Conservation (phyloP, 257 asterid species). For the Solanum rostratum region DNA sequence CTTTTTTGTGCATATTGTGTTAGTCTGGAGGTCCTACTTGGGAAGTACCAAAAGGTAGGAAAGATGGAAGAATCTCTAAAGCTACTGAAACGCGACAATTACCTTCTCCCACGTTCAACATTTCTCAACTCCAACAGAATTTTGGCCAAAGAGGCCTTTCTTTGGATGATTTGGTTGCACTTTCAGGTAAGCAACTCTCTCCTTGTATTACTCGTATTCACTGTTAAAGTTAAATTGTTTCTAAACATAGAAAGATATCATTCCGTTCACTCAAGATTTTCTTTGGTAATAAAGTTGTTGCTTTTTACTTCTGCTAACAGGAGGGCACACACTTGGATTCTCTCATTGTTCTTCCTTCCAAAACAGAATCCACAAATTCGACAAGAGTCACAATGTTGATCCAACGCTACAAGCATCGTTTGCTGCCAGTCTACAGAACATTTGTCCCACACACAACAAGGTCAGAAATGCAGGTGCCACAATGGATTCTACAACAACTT, state of each 20-base stretch:
- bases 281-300: not conserved
- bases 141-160: constrained; percentile 81
- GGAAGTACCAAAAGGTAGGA: constrained; percentile 74
- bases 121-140: constrained; percentile 65
- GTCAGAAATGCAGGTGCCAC: constrained; percentile 50
- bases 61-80: constrained; percentile 65
- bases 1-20: not conserved
- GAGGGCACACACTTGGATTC: constrained; percentile 90
- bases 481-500: constrained; percentile 50
- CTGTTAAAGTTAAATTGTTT: too few relatives aligned
- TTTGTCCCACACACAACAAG: constrained; percentile 61
- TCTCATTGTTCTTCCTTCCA: constrained; percentile 86
- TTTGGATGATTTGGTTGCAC: constrained; percentile 55
- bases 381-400: constrained; percentile 28
- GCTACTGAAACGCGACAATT: constrained; percentile 46
- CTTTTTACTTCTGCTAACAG: constrained; percentile 14
- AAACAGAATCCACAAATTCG: constrained; percentile 74
- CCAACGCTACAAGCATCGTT: constrained; percentile 50
- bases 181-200: constrained; percentile 35
- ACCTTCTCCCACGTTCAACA: constrained; percentile 68
- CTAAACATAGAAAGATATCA: too few relatives aligned
- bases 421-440: constrained; percentile 36
- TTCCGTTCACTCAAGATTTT: too few relatives aligned
- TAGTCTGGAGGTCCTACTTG: constrained; percentile 67
- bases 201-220: not conserved